Evolutionary conservation across 192 early-diverging fungal species (phyloP).

Genomic region (Backusella mclennaniae): DNA sequence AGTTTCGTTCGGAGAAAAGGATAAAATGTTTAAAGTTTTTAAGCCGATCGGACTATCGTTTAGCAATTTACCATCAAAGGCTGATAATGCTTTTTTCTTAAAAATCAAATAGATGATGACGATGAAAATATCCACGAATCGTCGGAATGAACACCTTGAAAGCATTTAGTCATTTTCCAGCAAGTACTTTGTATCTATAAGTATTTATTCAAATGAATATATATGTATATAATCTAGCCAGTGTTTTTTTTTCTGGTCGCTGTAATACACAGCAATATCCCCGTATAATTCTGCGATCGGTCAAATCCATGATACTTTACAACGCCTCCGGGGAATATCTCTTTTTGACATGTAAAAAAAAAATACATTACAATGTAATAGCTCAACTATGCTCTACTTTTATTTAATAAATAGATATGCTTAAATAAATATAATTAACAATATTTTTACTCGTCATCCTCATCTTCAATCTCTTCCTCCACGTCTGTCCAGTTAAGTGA

Average conservation of each 20-base stretch:
- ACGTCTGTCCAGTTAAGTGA: constrained; percentile 58
- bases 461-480: constrained; percentile 42
- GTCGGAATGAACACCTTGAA: not conserved
- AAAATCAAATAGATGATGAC: not conserved
- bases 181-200: not conserved
- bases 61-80: not conserved
- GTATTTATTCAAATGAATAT: not conserved
- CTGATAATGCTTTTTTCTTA: not conserved
- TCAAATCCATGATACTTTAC: too few relatives aligned
- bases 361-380: too few relatives aligned
- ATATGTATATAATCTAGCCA: too few relatives aligned
- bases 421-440: not conserved
- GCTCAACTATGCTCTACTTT: constrained; percentile 46
- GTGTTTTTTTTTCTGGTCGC: too few relatives aligned
- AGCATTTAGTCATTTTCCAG: not conserved
- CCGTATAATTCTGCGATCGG: too few relatives aligned
- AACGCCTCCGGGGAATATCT: too few relatives aligned
- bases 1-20: not conserved
- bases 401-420: not conserved
- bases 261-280: too few relatives aligned
- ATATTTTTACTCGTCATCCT: not conserved
- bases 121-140: not conserved
- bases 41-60: not conserved
- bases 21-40: not conserved
- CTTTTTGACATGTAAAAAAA: too few relatives aligned